phyloP scores from a whole-genome alignment of 306 rosid species.

The Cucumis melo region DNA sequence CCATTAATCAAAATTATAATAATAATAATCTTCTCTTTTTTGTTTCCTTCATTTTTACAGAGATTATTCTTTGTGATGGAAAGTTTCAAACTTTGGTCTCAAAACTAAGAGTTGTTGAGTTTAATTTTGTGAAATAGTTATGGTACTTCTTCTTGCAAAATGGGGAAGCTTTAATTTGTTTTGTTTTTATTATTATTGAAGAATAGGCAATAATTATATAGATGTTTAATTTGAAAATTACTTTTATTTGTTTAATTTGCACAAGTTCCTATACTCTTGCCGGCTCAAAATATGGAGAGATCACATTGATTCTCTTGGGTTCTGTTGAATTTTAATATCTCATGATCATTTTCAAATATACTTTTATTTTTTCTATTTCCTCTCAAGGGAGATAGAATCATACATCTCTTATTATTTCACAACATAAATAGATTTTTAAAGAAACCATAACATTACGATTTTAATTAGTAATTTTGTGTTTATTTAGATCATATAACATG shows the following conservation, averaged over 20 bases:
- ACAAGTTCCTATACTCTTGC: constrained; percentile 6
- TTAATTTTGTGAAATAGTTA: too few relatives aligned
- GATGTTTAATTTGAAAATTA: background rate
- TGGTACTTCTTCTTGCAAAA: too few relatives aligned
- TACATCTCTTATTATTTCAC: background rate
- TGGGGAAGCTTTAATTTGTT: too few relatives aligned
- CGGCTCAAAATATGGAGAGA: constrained; percentile 7
- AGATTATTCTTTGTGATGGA: background rate
- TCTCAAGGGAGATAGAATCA: too few relatives aligned
- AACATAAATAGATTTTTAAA: too few relatives aligned
- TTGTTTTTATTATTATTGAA: too few relatives aligned
- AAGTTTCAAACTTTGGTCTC: background rate
- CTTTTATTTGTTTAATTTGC: background rate
- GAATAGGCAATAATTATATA: background rate
- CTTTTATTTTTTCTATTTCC: background rate
- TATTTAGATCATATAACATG: too few relatives aligned
- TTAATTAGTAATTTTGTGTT: too few relatives aligned
- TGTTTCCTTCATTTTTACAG: background rate
- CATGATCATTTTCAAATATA: background rate
- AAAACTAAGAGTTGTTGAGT: too few relatives aligned
- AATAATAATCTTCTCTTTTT: background rate
- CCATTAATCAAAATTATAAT: background rate
- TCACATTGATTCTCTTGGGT: background rate
- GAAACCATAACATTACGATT: background rate
- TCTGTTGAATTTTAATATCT: background rate